phyloP scores from a whole-genome alignment of 805 yeast species.

The Kuraishia cidri region DNA sequence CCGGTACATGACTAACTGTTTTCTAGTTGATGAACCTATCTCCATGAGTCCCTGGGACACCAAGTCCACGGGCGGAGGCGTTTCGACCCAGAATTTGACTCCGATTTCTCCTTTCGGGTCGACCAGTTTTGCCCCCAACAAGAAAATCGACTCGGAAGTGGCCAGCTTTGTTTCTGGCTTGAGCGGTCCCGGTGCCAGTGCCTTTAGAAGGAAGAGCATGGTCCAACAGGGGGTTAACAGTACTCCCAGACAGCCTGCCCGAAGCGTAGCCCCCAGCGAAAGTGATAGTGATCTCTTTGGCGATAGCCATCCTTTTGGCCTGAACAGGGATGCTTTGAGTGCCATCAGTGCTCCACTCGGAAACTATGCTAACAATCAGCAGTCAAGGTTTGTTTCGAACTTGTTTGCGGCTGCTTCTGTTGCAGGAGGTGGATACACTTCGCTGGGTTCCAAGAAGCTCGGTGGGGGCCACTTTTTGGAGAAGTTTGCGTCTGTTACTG shows the following conservation, averaged over 20 bases:
- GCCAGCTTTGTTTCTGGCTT: conserved; percentile 22
- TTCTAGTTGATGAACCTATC: conserved; percentile 16
- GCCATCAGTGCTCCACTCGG: conserved; percentile 38
- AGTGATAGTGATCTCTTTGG: conserved; percentile 24
- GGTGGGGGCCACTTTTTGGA: conserved; percentile 46
- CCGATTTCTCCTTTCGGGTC: conserved; percentile 4
- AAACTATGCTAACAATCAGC: conserved; percentile 10
- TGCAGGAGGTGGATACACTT: conserved; percentile 28
- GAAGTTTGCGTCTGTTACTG: conserved; percentile 57
- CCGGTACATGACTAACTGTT: no score
- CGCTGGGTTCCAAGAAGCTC: conserved; percentile 20
- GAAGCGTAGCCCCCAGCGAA: no score
- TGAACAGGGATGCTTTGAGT: conserved; percentile 36
- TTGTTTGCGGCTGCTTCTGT: conserved; percentile 54
- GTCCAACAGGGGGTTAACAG: no score
- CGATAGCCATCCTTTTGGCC: conserved; percentile 26
- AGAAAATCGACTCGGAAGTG: conserved; percentile 13
- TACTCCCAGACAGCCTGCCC: no score
- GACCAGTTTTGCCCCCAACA: neutral
- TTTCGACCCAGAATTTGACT: conserved; percentile 7
- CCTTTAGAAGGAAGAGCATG: no score
- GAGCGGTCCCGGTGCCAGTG: no score
- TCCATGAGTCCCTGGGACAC: conserved; percentile 18
- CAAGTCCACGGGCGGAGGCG: conserved; percentile 10
- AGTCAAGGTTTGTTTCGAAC: conserved; percentile 23